These are phyloP conservation scores for Pleoardoris graminearum DNA, from an alignment of 2,329 filamentous ascomycete genomes.

Conservation along the genomic window DNA sequence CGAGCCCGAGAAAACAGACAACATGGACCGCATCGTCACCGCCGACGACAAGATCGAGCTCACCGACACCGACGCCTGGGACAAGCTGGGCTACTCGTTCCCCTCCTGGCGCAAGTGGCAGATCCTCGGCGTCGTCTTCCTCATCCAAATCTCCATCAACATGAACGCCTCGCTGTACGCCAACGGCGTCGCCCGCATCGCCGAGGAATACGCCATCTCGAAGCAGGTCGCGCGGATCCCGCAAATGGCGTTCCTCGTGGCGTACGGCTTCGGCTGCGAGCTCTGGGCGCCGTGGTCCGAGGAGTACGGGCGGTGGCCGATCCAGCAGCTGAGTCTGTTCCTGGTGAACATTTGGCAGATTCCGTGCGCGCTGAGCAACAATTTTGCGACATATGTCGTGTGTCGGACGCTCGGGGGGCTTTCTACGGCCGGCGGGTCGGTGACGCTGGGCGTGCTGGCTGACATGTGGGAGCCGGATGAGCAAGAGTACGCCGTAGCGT, in stretches of 20 bases:
- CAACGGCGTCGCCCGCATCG: conserved; percentile 51
- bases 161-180: conserved; percentile 58
- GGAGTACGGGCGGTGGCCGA: conserved; percentile 57
- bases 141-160: conserved; percentile 56
- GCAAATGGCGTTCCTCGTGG: conserved; percentile 55
- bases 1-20: conserved; percentile 18
- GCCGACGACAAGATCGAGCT: conserved; percentile 38
- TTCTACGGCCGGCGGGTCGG: conserved; percentile 65
- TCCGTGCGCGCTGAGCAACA: conserved; percentile 49
- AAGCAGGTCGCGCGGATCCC: conserved; percentile 53
- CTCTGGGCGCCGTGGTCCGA: conserved; percentile 61
- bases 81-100: conserved; percentile 52
- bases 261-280: conserved; percentile 54
- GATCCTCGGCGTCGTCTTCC: conserved; percentile 56
- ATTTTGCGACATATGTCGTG: conserved; percentile 50
- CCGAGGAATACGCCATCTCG: conserved; percentile 52
- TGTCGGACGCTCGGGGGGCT: conserved; percentile 58
- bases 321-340: conserved; percentile 56
- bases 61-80: conserved; percentile 47
- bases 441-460: conserved; percentile 66
- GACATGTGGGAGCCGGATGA: conserved; percentile 63
- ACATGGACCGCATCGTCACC: conserved; percentile 20
- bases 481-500: conserved; percentile 64
- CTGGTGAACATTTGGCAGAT: conserved; percentile 61
- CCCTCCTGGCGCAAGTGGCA: conserved; percentile 53